These are phyloP conservation scores for Discostella stelligera DNA, from an alignment of 352 stramenopile species.

Conservation along the genomic window DNA sequence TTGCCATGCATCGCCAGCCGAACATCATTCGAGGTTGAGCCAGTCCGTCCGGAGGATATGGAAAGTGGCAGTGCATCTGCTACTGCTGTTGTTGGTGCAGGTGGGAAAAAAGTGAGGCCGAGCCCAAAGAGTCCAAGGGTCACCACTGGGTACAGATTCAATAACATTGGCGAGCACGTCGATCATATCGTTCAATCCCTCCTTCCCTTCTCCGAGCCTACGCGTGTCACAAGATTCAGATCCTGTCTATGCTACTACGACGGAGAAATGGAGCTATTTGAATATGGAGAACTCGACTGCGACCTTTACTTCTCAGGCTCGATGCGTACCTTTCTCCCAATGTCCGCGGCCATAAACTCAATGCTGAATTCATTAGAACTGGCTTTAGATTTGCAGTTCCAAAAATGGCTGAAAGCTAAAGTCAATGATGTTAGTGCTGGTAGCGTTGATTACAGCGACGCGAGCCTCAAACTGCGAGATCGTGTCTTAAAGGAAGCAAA, in stretches of 20 bases:
- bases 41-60: slow-evolving; percentile 56
- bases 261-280: slow-evolving; percentile 79
- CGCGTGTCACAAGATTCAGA: slow-evolving; percentile 69
- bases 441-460: slow-evolving; percentile 30
- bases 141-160: slow-evolving; percentile 74
- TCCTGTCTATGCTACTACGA: slow-evolving; percentile 82
- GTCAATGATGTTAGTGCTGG: slow-evolving; percentile 55
- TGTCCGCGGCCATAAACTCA: slow-evolving; percentile 67
- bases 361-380: slow-evolving; percentile 72
- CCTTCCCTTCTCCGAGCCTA: slow-evolving; percentile 68
- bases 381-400: slow-evolving; percentile 73
- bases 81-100: slow-evolving; percentile 16
- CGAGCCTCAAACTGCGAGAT: slow-evolving; percentile 73
- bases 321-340: slow-evolving; percentile 71
- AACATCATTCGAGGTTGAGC: slow-evolving; percentile 80
- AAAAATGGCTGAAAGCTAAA: slow-evolving; percentile 68
- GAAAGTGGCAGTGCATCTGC: slow-evolving; percentile 20
- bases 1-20: slow-evolving; percentile 69
- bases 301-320: slow-evolving; percentile 73
- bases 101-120: slow-evolving; percentile 45
- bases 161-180: slow-evolving; percentile 76
- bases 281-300: slow-evolving; percentile 74
- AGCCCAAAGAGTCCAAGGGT: slow-evolving; percentile 45
- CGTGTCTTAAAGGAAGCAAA: slow-evolving; percentile 78
- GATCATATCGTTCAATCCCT: slow-evolving; percentile 76